These are phyloP conservation scores for Xanthoconium separans DNA, from an alignment of 1,284 basidiomycete genomes.

Conservation along the genomic window DNA sequence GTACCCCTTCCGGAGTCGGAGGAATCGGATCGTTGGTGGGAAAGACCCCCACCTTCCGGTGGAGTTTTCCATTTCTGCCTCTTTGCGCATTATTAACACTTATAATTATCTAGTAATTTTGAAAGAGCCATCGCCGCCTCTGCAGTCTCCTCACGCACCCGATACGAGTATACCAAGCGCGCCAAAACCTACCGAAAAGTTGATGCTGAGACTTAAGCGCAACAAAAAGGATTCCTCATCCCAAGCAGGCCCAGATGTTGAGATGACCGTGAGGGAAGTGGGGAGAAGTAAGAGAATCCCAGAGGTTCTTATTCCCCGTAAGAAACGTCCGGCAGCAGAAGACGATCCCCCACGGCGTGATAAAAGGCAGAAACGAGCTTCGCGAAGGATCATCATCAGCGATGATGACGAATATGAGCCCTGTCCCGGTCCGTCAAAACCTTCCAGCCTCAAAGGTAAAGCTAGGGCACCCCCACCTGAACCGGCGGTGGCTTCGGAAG, in stretches of 20 bases:
- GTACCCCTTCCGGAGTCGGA: not conserved
- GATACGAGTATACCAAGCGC: not conserved
- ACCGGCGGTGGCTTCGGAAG: not conserved
- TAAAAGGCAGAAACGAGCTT: not conserved
- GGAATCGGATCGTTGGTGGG: not conserved
- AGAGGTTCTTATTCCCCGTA: not conserved
- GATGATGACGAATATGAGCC: not conserved
- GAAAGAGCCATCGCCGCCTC: not conserved
- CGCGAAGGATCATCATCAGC: not conserved
- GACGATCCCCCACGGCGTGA: not conserved
- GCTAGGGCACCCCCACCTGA: not conserved
- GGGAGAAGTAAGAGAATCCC: not conserved
- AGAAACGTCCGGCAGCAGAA: not conserved
- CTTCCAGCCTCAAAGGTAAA: not conserved
- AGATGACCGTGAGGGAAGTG: not conserved
- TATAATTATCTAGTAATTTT: not conserved
- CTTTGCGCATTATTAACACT: not conserved
- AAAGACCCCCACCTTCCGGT: not conserved
- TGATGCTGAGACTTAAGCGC: no score
- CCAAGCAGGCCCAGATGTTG: no score
- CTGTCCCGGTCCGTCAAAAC: not conserved
- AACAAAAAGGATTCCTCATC: not conserved
- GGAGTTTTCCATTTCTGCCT: not conserved
- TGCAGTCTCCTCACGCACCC: not conserved
- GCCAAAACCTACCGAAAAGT: not conserved